These are phyloP conservation scores for Paxillus ammoniavirescens DNA, from an alignment of 768 basidiomycete genomes.

Conservation along the genomic window DNA sequence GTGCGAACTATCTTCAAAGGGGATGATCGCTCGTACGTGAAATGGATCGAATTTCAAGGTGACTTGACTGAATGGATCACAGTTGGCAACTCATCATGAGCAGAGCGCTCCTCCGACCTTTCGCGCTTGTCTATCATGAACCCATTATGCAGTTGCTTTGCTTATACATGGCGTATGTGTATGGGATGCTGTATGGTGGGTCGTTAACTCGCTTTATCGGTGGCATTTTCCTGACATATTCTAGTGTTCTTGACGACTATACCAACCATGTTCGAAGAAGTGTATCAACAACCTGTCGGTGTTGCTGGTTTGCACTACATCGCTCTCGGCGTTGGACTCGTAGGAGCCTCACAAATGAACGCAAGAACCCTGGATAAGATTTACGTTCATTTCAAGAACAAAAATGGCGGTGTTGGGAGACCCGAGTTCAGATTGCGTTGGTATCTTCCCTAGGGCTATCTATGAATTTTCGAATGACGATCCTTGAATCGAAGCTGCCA, in stretches of 20 bases:
- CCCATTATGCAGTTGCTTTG: too few species aligned
- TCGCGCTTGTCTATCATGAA: too few species aligned
- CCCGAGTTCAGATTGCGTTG: constrained; percentile 55
- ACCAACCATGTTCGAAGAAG: constrained; percentile 51
- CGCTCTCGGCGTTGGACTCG: constrained; percentile 64
- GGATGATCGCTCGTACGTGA: not conserved
- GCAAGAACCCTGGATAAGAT: constrained; percentile 55
- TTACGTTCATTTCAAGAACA: constrained; percentile 48
- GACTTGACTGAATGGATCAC: not conserved
- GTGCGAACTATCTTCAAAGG: constrained; percentile 51
- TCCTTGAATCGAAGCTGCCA: constrained; percentile 40
- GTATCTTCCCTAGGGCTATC: constrained; percentile 9
- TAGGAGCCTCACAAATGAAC: constrained; percentile 49
- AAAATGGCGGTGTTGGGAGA: constrained; percentile 51
- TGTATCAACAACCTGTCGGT: constrained; percentile 55
- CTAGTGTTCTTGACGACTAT: constrained; percentile 68
- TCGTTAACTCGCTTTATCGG: not conserved
- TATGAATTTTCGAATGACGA: not conserved
- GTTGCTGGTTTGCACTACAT: constrained; percentile 70
- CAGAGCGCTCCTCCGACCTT: constrained; percentile 40
- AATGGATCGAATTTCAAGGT: not conserved
- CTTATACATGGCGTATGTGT: constrained; percentile 47
- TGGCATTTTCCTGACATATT: not conserved
- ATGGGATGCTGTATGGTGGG: constrained; percentile 59
- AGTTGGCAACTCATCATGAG: constrained; percentile 55